These are phyloP conservation scores for Suhomyces bolitotheri DNA, from an alignment of 1,139 yeast genomes.

Conservation along the genomic window DNA sequence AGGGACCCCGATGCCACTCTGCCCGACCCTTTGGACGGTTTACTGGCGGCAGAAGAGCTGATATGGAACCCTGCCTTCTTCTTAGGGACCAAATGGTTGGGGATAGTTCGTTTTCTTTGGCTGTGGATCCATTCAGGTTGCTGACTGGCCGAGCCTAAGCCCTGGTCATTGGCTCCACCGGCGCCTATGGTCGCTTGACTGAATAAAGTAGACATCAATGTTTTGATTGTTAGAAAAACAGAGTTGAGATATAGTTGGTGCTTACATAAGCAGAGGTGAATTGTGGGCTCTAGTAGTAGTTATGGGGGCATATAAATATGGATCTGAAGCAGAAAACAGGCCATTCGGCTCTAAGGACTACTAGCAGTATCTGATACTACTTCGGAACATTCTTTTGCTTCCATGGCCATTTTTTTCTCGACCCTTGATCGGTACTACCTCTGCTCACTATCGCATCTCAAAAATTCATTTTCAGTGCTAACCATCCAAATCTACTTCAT, in stretches of 20 bases:
- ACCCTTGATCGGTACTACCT: no score
- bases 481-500: neutral
- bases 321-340: no score
- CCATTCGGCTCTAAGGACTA: no score
- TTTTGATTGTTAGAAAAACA: constrained; percentile 3
- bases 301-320: no score
- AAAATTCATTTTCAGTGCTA: constrained; percentile 3
- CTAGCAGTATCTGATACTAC: no score
- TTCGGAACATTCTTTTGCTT: no score
- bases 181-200: constrained; percentile 8
- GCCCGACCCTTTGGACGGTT: constrained; percentile 8
- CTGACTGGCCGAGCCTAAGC: constrained; percentile 3
- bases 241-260: neutral
- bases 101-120: constrained; percentile 58
- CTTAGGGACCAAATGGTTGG: constrained; percentile 52
- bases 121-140: constrained; percentile 56
- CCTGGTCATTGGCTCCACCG: constrained; percentile 6
- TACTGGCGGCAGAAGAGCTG: constrained; percentile 24
- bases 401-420: no score
- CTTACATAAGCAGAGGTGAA: no score
- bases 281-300: no score
- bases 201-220: constrained; percentile 12
- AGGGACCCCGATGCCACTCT: constrained; percentile 10
- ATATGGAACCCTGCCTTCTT: constrained; percentile 47
- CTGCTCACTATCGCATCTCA: constrained; percentile 6